Base-by-base conservation (phyloP, 2,329 filamentous ascomycete genomes). In the Neofusicoccum parvum region DNA sequence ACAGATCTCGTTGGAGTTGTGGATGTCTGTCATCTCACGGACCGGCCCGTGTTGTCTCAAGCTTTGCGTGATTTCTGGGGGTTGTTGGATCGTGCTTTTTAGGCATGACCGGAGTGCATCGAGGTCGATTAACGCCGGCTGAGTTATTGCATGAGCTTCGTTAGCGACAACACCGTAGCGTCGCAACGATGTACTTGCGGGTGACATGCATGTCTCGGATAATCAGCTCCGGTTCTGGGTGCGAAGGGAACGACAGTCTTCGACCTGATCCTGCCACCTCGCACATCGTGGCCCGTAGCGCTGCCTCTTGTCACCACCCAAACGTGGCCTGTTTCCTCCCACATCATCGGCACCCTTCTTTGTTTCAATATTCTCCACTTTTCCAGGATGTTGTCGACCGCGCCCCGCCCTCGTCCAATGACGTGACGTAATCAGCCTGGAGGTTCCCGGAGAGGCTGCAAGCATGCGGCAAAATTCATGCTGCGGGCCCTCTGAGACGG, bases 131-230 rank as follows among this genome's bases (percentile, higher is more conserved):
- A 34, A 34, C 12, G 48, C 23, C 15, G 48, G 10, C 34, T 15
- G 23, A 36, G 12, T 11, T n/a, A 23, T 15, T 59, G 39, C 23
- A 45, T 46, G 15, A 32, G 56, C 32, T 20, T 15, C 27, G n/a
- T 23, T n/a, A 14, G 56, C 32, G 15, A 48, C 23, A 34, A 36
- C 23, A 45, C 39, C 39, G 39, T 45, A 12, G 39, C 39, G 53
- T 32, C 27, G 56, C 56, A 60, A 27, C 27, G 32, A 36, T 27
- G 15, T 14, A n/a, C 27, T 46, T 15, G 11, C 11, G 41, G 54
- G 27, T 48, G 20, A 15, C 32, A 46, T 60, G 56, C 56, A 60
- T 60, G 56, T 60, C 56, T 48, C 56, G 56, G 56, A 60, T 48
- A 60, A 60, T 60, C 23, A 48, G 41, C 41, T 48, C 56, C 56